Conservation (phyloP, 2,329 filamentous ascomycete species). For the Chaetomiaceae sp. region DNA sequence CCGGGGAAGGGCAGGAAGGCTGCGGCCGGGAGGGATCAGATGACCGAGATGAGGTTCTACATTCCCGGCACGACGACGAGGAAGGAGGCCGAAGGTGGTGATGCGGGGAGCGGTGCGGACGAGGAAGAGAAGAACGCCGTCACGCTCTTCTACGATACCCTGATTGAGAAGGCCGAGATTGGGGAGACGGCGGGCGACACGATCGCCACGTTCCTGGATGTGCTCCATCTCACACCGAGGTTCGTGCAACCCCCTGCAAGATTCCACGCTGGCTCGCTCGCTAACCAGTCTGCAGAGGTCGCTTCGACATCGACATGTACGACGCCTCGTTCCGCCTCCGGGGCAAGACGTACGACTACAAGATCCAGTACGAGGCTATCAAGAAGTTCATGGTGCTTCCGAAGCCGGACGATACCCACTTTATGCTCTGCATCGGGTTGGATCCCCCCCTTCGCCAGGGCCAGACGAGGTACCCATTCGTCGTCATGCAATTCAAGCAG, state of each 20-base stretch:
- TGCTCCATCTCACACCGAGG: constrained; percentile 93
- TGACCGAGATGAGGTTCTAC: constrained; percentile 99
- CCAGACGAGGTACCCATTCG: constrained; percentile 94
- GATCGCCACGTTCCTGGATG: constrained; percentile 93
- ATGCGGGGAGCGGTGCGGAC: constrained; percentile 61
- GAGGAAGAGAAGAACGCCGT: constrained; percentile 92
- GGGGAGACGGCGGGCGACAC: constrained; percentile 98
- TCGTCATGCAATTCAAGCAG: constrained; percentile 98
- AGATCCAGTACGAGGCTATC: constrained; percentile 95
- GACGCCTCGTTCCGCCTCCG: constrained; percentile 94
- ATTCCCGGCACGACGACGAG: constrained; percentile 86
- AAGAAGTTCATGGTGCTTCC: constrained; percentile 99
- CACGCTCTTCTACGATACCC: constrained; percentile 93
- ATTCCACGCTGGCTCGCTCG: background rate
- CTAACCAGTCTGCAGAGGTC: constrained; percentile 59
- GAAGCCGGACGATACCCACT: constrained; percentile 97
- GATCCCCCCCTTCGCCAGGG: constrained; percentile 94
- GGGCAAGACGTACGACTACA: constrained; percentile 99
- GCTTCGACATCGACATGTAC: constrained; percentile 99
- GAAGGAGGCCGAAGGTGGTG: constrained; percentile 67
- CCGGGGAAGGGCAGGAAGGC: constrained; percentile 80
- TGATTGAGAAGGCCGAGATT: constrained; percentile 98
- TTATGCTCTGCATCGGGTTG: constrained; percentile 87
- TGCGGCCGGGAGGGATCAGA: constrained; percentile 81
- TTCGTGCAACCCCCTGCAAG: constrained; percentile 32